Conservation (phyloP, 2,329 filamentous ascomycete species). For the Colletotrichum chrysophilum region DNA sequence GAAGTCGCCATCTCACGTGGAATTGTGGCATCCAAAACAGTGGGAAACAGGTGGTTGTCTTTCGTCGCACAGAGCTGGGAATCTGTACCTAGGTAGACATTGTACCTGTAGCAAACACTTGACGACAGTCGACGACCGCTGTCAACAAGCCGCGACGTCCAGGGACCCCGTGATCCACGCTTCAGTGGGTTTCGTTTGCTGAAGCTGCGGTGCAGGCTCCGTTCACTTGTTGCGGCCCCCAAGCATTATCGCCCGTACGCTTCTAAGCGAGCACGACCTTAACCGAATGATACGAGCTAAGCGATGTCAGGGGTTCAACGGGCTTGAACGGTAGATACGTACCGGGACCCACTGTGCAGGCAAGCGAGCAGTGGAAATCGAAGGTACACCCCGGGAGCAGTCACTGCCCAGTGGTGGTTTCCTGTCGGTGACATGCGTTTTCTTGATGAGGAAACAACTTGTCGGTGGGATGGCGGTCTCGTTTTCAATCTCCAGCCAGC, state of each 20-base stretch:
- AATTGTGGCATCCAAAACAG: background rate
- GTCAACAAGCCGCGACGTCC: background rate
- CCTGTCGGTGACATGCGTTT: background rate
- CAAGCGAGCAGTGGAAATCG: background rate
- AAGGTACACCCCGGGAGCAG: background rate
- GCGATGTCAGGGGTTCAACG: background rate
- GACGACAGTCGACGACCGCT: background rate
- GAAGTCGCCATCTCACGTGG: background rate
- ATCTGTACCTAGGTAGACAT: fast-evolving
- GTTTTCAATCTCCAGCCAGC: background rate
- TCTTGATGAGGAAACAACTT: background rate
- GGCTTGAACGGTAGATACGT: too few relatives aligned
- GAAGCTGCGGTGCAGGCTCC: background rate
- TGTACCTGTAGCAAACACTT: background rate
- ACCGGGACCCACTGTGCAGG: background rate
- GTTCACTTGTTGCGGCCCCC: too few relatives aligned
- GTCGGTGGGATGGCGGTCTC: background rate
- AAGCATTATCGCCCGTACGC: background rate
- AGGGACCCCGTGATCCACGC: background rate
- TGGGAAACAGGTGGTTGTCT: background rate
- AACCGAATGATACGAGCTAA: background rate
- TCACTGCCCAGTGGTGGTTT: background rate
- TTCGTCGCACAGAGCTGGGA: background rate
- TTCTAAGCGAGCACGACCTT: background rate
- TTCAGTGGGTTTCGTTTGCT: background rate